Percentiles rank a stretch among this genome's conserved stretches.
phyloP scores from a whole-genome alignment of 495 filamentous ascomycete genomes.

The Tuber calosporum region DNA sequence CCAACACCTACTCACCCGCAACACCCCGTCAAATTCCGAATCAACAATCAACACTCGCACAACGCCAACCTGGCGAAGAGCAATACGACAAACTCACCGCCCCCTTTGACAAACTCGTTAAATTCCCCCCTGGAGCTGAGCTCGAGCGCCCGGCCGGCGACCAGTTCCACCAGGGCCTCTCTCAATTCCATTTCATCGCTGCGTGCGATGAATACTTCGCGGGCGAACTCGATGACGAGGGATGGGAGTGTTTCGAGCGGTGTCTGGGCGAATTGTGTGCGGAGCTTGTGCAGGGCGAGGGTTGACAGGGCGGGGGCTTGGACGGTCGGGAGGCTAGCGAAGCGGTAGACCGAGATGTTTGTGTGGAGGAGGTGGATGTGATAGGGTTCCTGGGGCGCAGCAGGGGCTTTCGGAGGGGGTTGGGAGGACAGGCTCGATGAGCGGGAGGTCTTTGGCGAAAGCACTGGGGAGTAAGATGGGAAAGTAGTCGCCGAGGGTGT shows the following conservation, averaged over 20 bases:
- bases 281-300: constrained; percentile 19
- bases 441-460: constrained; percentile 13
- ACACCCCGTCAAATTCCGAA: neutral
- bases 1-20: constrained; percentile 1
- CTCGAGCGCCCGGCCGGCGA: constrained; percentile 12
- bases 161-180: constrained; percentile 9
- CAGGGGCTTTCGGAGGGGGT: neutral
- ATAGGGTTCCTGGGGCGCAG: neutral
- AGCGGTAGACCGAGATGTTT: constrained; percentile 18
- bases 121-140: constrained; percentile 21
- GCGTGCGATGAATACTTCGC: constrained; percentile 7
- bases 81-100: constrained; percentile 29
- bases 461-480: constrained; percentile 16
- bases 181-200: constrained; percentile 10
- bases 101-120: constrained; percentile 23
- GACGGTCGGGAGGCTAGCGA: constrained; percentile 15
- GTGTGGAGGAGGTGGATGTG: constrained; percentile 12
- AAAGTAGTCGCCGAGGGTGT: constrained; percentile 20
- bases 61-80: constrained; percentile 5
- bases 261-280: constrained; percentile 10
- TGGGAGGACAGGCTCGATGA: neutral
- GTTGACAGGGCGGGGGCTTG: constrained; percentile 19
- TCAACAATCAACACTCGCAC: constrained; percentile 7
- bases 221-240: constrained; percentile 21
- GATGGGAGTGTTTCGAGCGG: constrained; percentile 7